Base-by-base conservation (phyloP, 345 rosid genomes). In the Populus pruinosa region DNA sequence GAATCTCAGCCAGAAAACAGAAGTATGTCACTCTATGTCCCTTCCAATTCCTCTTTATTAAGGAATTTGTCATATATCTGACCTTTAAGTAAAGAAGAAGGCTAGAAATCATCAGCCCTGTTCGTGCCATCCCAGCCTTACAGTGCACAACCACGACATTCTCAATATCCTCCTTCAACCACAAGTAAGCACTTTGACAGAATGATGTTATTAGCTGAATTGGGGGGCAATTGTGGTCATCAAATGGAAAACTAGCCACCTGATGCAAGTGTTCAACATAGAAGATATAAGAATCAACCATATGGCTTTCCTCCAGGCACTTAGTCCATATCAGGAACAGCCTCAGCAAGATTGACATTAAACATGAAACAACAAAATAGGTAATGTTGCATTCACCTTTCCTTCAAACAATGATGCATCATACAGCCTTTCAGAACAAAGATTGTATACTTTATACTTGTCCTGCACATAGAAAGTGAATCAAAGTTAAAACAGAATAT, bases 51-150 rank as follows among this genome's bases (percentile, higher is more conserved):
- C 47, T 75, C 56, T 64, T 71, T 71, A 64, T 33, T 74, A 71
- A 79, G 53, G 7, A 53, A 74, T 33, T 67, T 12, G 18, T 29
- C 31, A 36, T 64, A 72, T 80, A 9, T 59, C 64, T 59, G 29
- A 89, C 97, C 89, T 92, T 92, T 70, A 92, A 79, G 83, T 90
- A 92, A 72, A 92, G 73, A 53, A 92, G 90, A 85, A 92, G 92
- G 88, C 97, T 90, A 80, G 94, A 92, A 78, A 92, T 92, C 97
- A 92, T 92, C 82, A 92, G 86, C 68, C 97, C 97, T 17, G 97
- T 92, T 89, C 97, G 87, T 29, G 97, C 97, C 97, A 92, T 92
- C 77, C 97, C 97, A 76, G 97, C 97, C 82, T 92, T 92, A 80
- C 97, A 92, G 85, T 92, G 97, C 76, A 92, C 97, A 78, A 85